phyloP scores from a whole-genome alignment of 768 basidiomycete species.

The Naganishia vishniacii region DNA sequence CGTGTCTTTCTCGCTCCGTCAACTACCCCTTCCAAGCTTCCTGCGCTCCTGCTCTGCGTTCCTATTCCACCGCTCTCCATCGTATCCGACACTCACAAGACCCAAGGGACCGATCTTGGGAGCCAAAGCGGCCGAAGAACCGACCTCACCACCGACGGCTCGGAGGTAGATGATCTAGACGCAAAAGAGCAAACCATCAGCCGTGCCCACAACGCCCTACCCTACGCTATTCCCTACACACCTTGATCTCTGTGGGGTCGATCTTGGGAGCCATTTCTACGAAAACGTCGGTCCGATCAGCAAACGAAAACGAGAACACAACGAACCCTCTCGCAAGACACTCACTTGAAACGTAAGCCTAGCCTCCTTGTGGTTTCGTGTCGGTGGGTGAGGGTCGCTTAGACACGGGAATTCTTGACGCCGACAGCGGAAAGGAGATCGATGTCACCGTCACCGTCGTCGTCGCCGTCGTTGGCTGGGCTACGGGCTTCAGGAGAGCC shows the following conservation, averaged over 20 bases:
- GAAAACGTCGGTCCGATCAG: not conserved
- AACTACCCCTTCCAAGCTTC: too few relatives aligned
- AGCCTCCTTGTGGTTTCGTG: not conserved
- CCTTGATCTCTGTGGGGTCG: constrained; percentile 93
- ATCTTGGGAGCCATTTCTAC: constrained; percentile 49
- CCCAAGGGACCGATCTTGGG: constrained; percentile 99
- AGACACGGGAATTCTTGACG: not conserved
- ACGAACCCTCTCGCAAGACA: not conserved
- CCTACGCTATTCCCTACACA: constrained; percentile 28
- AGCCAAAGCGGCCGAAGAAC: constrained; percentile 94
- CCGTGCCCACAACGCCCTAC: not conserved
- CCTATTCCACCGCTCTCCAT: not conserved
- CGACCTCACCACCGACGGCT: constrained; percentile 98
- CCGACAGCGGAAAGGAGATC: not conserved
- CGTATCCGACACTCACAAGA: constrained; percentile 63
- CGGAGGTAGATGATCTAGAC: constrained; percentile 85
- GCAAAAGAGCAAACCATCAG: not conserved
- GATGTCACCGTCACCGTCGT: not conserved
- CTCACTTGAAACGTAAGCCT: constrained; percentile 18
- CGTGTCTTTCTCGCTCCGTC: too few relatives aligned
- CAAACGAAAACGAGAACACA: too few relatives aligned
- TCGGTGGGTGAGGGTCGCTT: not conserved
- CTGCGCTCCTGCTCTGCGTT: too few relatives aligned
- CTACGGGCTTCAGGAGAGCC: too few relatives aligned
- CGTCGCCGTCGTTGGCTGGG: not conserved